Percentiles rank a stretch among this genome's conserved stretches.
These are phyloP conservation scores for Xylariaceae sp. DNA, from an alignment of 2,329 filamentous ascomycete genomes.

Conservation along the genomic window DNA sequence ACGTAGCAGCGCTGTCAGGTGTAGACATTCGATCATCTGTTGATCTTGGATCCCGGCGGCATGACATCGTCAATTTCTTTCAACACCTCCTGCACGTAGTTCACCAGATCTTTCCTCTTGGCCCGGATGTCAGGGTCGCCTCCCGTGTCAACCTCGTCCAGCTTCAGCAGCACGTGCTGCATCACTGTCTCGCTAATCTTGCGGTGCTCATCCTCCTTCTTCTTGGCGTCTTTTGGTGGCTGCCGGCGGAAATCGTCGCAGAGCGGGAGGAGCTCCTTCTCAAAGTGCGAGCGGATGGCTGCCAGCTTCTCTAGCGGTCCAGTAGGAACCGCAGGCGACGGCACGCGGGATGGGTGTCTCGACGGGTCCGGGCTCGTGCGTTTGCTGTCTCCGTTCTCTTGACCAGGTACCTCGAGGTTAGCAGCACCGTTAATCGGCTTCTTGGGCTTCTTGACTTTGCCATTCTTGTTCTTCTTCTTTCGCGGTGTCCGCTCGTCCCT, in stretches of 20 bases:
- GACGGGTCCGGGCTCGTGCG: slow-evolving; percentile 33
- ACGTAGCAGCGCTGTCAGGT: too few species aligned
- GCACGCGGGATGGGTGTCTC: slow-evolving; percentile 39
- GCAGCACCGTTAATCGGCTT: slow-evolving; percentile 42
- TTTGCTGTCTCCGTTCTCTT: slow-evolving; percentile 34
- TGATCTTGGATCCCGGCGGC: slow-evolving; percentile 19
- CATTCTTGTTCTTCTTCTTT: slow-evolving; percentile 43
- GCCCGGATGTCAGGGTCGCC: slow-evolving; percentile 64
- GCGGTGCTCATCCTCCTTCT: slow-evolving; percentile 71
- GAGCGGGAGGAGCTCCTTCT: slow-evolving; percentile 61
- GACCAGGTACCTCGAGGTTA: slow-evolving; percentile 38
- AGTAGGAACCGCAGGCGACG: slow-evolving; percentile 36
- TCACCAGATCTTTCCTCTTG: slow-evolving; percentile 70
- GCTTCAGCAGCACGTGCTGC: slow-evolving; percentile 72
- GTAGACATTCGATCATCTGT: slow-evolving; percentile 8
- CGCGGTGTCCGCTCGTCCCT: slow-evolving; percentile 36
- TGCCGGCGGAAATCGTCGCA: slow-evolving; percentile 59
- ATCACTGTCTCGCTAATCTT: slow-evolving; percentile 73
- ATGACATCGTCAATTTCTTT: slow-evolving; percentile 57
- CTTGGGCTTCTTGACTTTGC: slow-evolving; percentile 37
- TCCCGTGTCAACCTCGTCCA: slow-evolving; percentile 73
- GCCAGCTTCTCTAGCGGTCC: slow-evolving; percentile 61
- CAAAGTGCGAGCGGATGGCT: slow-evolving; percentile 63
- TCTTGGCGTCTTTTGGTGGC: slow-evolving; percentile 65
- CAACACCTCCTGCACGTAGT: slow-evolving; percentile 65